A percentile compares a stretch with the other conserved stretches of the same genome.
Conservation (phyloP, 1,139 yeast species). For the Zygosaccharomyces sapae region DNA sequence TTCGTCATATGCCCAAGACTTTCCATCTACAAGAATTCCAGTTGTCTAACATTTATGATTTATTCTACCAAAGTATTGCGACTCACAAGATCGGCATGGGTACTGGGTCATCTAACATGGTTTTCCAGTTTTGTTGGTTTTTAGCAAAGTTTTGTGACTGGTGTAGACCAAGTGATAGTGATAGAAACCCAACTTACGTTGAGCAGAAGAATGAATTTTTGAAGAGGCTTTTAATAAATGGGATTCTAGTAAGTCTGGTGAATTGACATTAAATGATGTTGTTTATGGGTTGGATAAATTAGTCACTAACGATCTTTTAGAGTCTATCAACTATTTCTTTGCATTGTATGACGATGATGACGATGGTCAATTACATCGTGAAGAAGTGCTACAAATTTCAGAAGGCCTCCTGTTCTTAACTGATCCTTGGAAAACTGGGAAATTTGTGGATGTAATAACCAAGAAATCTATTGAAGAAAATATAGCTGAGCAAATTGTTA, state of each 20-base stretch:
- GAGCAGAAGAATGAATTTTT: constrained; percentile 46
- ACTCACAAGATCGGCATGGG: constrained; percentile 62
- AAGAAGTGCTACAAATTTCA: constrained; percentile 75
- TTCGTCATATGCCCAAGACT: constrained; percentile 77
- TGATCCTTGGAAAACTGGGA: constrained; percentile 75
- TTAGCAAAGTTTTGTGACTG: constrained; percentile 81
- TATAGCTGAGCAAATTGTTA: constrained; percentile 56
- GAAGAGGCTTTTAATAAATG: constrained; percentile 61
- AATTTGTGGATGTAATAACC: constrained; percentile 56
- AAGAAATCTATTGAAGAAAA: constrained; percentile 57
- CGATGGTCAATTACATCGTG: constrained; percentile 65
- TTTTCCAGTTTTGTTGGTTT: constrained; percentile 62
- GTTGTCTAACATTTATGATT: constrained; percentile 71
- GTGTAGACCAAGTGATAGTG: constrained; percentile 46
- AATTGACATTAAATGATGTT: constrained; percentile 64
- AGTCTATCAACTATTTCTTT: constrained; percentile 72
- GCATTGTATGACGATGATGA: constrained; percentile 63
- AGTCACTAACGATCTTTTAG: constrained; percentile 71
- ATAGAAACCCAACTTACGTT: constrained; percentile 38
- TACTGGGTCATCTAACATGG: constrained; percentile 66
- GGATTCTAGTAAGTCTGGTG: constrained; percentile 55
- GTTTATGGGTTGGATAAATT: constrained; percentile 68
- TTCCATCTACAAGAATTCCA: constrained; percentile 55
- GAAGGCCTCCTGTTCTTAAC: constrained; percentile 83
- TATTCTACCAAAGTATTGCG: constrained; percentile 76